phyloP scores from a whole-genome alignment of 345 rosid species.

The Ceriops decandra region DNA sequence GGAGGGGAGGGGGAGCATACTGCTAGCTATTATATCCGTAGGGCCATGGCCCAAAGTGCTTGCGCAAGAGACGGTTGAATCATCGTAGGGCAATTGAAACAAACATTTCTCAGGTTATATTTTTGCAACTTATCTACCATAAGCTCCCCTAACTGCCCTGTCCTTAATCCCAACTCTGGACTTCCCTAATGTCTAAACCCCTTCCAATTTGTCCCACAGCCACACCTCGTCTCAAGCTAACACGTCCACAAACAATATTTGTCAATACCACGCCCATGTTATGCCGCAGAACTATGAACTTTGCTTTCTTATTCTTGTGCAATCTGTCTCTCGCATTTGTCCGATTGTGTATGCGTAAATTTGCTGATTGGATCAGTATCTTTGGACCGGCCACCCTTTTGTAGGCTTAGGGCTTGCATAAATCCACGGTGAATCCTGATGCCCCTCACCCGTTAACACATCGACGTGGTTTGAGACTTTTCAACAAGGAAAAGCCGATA shows the following conservation, averaged over 20 bases:
- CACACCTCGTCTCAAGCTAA: not conserved
- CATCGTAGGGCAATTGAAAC: conserved; percentile 21
- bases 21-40: not conserved
- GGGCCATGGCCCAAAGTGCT: conserved; percentile 19
- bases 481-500: conserved; percentile 18
- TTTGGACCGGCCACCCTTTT: conserved; percentile 20
- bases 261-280: conserved; percentile 23
- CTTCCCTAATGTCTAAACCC: conserved; percentile 21
- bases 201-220: conserved; percentile 18
- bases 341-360: conserved; percentile 15
- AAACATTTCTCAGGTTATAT: conserved; percentile 6
- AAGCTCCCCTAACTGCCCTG: conserved; percentile 4
- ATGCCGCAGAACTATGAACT: conserved; percentile 16
- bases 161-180: conserved; percentile 15
- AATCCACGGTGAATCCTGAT: conserved; percentile 50
- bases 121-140: conserved; percentile 7
- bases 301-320: conserved; percentile 12
- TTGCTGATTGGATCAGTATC: not conserved
- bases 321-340: conserved; percentile 2
- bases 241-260: conserved; percentile 11
- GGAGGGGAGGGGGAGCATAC: not conserved
- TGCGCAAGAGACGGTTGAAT: conserved; percentile 1
- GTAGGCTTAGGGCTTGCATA: conserved; percentile 58
- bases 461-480: conserved; percentile 52
- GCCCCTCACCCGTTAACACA: conserved; percentile 26